Percentiles rank a stretch among this genome's conserved stretches.
phyloP scores from a whole-genome alignment of 2,329 filamentous ascomycete genomes.

The Trichoderma afroharzianum region DNA sequence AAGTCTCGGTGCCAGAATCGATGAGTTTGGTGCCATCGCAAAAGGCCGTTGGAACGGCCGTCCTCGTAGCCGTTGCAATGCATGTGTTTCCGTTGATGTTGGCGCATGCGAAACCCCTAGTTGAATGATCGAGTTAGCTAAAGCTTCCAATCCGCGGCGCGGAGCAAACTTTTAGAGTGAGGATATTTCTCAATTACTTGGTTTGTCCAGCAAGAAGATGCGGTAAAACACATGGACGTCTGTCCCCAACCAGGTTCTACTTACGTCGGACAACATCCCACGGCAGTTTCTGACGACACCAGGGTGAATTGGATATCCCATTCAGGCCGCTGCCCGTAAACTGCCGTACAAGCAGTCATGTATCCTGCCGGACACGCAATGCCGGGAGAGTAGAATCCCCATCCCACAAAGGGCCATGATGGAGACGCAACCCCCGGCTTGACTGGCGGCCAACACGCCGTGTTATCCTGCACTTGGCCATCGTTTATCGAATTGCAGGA shows the following conservation, averaged over 20 bases:
- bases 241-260: constrained; percentile 13
- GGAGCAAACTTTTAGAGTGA: not conserved
- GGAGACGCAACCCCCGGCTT: constrained; percentile 17
- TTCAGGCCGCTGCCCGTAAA: constrained; percentile 18
- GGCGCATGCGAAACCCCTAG: constrained; percentile 19
- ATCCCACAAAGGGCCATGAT: constrained; percentile 25
- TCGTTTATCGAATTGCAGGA: constrained; percentile 19
- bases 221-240: not conserved
- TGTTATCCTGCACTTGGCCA: constrained; percentile 24
- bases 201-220: not conserved
- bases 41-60: not conserved
- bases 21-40: not conserved
- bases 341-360: constrained; percentile 30
- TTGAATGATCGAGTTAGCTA: not conserved
- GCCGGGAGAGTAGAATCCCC: constrained; percentile 37
- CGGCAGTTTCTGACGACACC: constrained; percentile 28
- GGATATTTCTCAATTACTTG: not conserved
- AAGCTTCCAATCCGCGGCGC: too few species aligned
- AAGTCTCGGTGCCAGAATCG: not conserved
- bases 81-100: constrained; percentile 13
- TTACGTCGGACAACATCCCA: constrained; percentile 33
- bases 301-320: constrained; percentile 30
- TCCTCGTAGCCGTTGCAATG: constrained; percentile 3
- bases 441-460: constrained; percentile 30
- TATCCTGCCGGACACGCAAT: constrained; percentile 32